These are phyloP conservation scores for Pilaira anomala DNA, from an alignment of 192 early-diverging fungal genomes.

Conservation along the genomic window DNA sequence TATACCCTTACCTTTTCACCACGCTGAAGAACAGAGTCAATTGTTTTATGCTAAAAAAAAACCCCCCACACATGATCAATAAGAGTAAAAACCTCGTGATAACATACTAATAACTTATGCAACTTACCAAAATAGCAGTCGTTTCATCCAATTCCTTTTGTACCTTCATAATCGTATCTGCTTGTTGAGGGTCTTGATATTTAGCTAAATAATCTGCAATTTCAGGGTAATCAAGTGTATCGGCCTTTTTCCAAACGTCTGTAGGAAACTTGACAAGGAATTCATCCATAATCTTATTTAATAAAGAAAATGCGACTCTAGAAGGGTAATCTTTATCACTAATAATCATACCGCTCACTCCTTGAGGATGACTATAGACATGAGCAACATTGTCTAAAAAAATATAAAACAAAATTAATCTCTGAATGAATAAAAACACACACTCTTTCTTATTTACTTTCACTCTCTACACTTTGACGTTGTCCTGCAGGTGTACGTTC, in stretches of 20 bases:
- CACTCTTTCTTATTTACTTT: slow-evolving; percentile 46
- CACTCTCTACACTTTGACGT: slow-evolving; percentile 77
- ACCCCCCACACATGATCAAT: background rate
- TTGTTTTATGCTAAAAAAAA: slow-evolving; percentile 82
- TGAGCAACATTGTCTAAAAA: slow-evolving; percentile 74
- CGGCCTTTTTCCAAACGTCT: slow-evolving; percentile 39
- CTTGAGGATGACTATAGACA: slow-evolving; percentile 69
- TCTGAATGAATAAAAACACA: too few species aligned
- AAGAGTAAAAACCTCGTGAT: background rate
- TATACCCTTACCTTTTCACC: slow-evolving; percentile 61
- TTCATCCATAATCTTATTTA: slow-evolving; percentile 86
- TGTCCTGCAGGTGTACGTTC: slow-evolving; percentile 80
- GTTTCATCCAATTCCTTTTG: slow-evolving; percentile 97
- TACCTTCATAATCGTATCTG: slow-evolving; percentile 89
- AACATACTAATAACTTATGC: too few species aligned
- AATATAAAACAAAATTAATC: background rate
- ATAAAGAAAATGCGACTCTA: slow-evolving; percentile 81
- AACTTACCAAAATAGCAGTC: slow-evolving; percentile 79
- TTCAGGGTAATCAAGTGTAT: slow-evolving; percentile 59
- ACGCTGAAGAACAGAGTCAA: slow-evolving; percentile 84
- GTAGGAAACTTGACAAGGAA: slow-evolving; percentile 64
- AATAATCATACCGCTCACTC: slow-evolving; percentile 73
- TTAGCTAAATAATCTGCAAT: slow-evolving; percentile 67
- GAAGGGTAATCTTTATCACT: slow-evolving; percentile 87
- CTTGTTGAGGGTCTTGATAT: slow-evolving; percentile 90